Base-by-base conservation (phyloP, 305 asterid genomes). In the Salvia sclarea region DNA sequence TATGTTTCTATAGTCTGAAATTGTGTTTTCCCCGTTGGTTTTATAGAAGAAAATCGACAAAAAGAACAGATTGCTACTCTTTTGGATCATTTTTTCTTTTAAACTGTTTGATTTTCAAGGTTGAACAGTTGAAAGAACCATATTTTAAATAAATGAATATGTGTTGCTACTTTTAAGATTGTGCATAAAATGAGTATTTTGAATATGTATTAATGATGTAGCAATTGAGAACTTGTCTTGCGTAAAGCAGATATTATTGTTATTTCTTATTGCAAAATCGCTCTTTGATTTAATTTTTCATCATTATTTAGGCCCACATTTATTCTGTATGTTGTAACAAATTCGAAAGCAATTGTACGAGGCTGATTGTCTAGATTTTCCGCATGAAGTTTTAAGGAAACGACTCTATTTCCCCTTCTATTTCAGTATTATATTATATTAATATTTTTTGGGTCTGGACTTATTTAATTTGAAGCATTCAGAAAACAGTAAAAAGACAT, bases 261-360 rank as follows among this genome's bases (percentile, higher is more conserved):
- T 69, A 50, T 69, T 63, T 66, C 50, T 44, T 35, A 72, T 49
- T 63, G 58, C 68, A 58, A 73, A 10, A 17, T 31, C 18, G 61
- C 25, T n/a, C 57, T 73, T 41, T 73, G 52, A 37, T 69, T 73
- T 24, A 48, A 16, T 18, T 12, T 30, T 69, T 58, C 76, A 78
- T 78, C 76, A 78, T 73, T 58, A 33, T 21, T 68, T 58, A 65
- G 79, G 69, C 71, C 77, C 81, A 71, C 81, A 14, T 17, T 64
- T 61, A 67, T 71, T 61, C 69, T 21, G 16, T 18, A 38, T 71
- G 70, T 61, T 35, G 2, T 22, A 20, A 9, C 22, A 41, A 2
- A 20, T 70, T 70, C 50, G 66, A 76, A 71, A 37, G 68, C 61
- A 59, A 7, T 37, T 21, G 7, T 17, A 25, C 48, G 66, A 60